A percentile compares a stretch with the other conserved stretches of the same genome.
Conservation (phyloP, 2,329 filamentous ascomycete species). For the Chaetomiaceae sp. region DNA sequence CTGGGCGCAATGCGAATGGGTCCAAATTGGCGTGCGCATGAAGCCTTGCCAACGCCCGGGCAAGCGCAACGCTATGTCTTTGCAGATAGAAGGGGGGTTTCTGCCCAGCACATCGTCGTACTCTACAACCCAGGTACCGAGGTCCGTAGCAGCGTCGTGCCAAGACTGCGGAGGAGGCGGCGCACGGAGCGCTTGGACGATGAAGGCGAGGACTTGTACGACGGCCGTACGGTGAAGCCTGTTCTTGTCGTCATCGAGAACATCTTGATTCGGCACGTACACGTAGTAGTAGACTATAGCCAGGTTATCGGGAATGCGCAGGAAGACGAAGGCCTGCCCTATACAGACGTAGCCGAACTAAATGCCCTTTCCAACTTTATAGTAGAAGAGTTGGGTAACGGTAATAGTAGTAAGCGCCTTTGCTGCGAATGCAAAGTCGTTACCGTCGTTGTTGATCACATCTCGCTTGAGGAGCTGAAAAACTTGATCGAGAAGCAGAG, state of each 20-base stretch:
- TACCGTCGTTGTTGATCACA: background rate
- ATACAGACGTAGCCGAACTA: conserved; percentile 23
- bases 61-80: conserved; percentile 15
- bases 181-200: conserved; percentile 29
- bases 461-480: background rate
- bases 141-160: conserved; percentile 26
- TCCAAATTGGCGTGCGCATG: conserved; percentile 25
- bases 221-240: conserved; percentile 33
- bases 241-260: conserved; percentile 29
- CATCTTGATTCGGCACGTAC: conserved; percentile 31
- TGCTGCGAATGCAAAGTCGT: background rate
- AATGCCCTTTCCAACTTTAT: conserved; percentile 29
- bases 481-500: background rate
- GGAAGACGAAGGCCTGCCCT: conserved; percentile 31
- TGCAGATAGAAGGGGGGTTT: conserved; percentile 23
- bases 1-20: conserved; percentile 23
- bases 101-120: conserved; percentile 27
- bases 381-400: conserved; percentile 36
- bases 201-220: conserved; percentile 34
- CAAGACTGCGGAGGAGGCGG: conserved; percentile 27
- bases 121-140: conserved; percentile 32
- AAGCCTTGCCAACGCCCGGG: conserved; percentile 28
- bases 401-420: conserved; percentile 14
- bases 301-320: conserved; percentile 31
- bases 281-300: conserved; percentile 30